A percentile compares a stretch with the other conserved stretches of the same genome.
Evolutionary conservation across 805 yeast genomes (phyloP).

Genomic region (Cyberlindnera euphorbiae): DNA sequence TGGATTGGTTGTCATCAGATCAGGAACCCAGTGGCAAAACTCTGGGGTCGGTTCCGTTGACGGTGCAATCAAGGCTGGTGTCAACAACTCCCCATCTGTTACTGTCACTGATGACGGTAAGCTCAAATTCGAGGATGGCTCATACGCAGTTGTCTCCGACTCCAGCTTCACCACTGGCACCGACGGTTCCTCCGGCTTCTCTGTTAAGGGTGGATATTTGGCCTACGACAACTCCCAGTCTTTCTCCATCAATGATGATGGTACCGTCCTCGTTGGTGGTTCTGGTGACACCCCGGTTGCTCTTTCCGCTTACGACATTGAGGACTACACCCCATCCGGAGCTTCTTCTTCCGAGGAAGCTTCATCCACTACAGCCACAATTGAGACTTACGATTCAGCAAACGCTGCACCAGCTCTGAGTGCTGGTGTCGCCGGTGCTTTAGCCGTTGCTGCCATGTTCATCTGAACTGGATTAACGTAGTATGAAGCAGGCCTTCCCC

Average conservation of each 20-base stretch:
- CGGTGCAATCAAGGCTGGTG: constrained; percentile 15
- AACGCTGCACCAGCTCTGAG: constrained; percentile 8
- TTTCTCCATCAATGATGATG: constrained; percentile 34
- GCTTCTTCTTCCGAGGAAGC: constrained; percentile 9
- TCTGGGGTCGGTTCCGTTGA: constrained; percentile 17
- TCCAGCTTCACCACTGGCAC: constrained; percentile 23
- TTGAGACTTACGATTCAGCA: constrained; percentile 23
- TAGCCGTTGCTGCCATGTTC: constrained; percentile 27
- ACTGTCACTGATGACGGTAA: constrained; percentile 29
- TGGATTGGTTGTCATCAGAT: constrained; percentile 30
- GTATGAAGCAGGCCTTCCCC: no score
- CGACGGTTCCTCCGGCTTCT: constrained; percentile 35
- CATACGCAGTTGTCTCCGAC: constrained; percentile 25
- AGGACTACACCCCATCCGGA: constrained; percentile 23
- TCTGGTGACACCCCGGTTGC: constrained; percentile 11
- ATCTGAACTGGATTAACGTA: constrained; percentile 11
- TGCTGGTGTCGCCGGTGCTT: constrained; percentile 20
- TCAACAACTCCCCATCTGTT: constrained; percentile 4
- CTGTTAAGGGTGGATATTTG: constrained; percentile 34
- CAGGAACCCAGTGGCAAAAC: constrained; percentile 32
- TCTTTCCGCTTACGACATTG: constrained; percentile 20
- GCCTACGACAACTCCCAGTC: constrained; percentile 28
- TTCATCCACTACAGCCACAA: constrained; percentile 7
- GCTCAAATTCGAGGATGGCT: constrained; percentile 26
- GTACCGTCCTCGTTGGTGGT: constrained; percentile 7